Evolutionary conservation across 2,329 filamentous ascomycete species (phyloP), one percentile per base, ranked within the genome.

Genomic region (Verticillium dahliae): DNA sequence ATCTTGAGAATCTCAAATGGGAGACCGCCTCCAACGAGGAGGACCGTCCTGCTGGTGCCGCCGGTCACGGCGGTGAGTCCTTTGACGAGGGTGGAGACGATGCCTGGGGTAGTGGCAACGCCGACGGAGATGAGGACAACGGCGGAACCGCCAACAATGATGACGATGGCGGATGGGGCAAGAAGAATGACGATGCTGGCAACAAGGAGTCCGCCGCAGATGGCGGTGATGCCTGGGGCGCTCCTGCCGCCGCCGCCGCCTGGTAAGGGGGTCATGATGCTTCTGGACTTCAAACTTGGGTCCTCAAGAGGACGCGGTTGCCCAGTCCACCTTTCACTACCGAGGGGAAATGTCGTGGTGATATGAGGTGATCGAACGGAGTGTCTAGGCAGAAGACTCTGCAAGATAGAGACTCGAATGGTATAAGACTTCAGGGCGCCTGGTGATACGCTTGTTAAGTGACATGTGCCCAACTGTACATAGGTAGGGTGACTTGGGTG

Each of bases 21-120:
- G 84, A 85, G 67, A 80, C 80, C 0, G 82, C 84, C 59, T 82
- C 80, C 0, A 82, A 84, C 65, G 84, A 78, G 41, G 82, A 84
- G 56, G 58, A 59, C 13, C 58, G 58, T 35, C 74, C 73, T 1
- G 68, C 71, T 62, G 67, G 68, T 15, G 69, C 62, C 58, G 69
- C 73, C 18, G 59, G 33, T 38, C 57, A 37, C 33, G 58, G 62
- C 7, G 58, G 62, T 52, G 68, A 50, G 9, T 22, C 45, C 18
- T 50, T 50, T 1, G 68, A 67, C 18, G 58, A 41, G 18, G 62
- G 60, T 15, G 64, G 64, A 13, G 69, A 67, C 33, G 57, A 50
- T 27, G 41, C 61, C 33, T 55, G 37, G n/a, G 55, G 59, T 33
- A 41, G n/a, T 22, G 58, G 33, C n/a, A 58, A 54, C 54, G 56